Conservation (phyloP, 1,284 basidiomycete species). For the Pseudozyma tsukubaensis region DNA sequence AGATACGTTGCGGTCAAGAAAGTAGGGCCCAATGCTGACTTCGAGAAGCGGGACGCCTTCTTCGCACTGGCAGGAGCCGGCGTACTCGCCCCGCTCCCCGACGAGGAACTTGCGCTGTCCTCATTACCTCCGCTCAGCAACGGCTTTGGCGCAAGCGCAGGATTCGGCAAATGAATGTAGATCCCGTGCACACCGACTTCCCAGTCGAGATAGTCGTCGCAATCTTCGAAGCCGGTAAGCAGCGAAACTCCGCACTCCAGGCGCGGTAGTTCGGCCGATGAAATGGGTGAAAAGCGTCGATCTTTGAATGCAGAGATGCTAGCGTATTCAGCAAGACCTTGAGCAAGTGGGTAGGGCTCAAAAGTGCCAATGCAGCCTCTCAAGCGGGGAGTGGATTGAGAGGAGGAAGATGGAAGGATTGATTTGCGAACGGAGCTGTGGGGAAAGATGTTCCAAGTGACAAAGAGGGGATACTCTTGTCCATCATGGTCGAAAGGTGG, state of each 20-base stretch:
- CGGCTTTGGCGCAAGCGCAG: conserved; percentile 73
- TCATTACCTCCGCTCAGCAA: conserved; percentile 57
- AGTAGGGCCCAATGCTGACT: conserved; percentile 55
- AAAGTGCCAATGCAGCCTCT: conserved; percentile 97
- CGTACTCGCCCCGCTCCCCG: conserved; percentile 70
- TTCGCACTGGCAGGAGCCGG: conserved; percentile 14
- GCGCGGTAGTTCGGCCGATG: conserved; percentile 78
- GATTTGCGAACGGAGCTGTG: conserved; percentile 23
- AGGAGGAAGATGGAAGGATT: conserved; percentile 68
- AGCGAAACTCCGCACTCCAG: conserved; percentile 92
- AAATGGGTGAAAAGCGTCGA: conserved; percentile 75
- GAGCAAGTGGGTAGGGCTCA: conserved; percentile 78
- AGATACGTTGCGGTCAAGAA: conserved; percentile 88
- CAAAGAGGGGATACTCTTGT: conserved; percentile 81
- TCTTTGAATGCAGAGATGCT: conserved; percentile 74
- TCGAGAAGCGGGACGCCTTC: conserved; percentile 14
- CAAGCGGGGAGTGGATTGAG: conserved; percentile 75
- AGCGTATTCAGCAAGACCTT: conserved; percentile 89
- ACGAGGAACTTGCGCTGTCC: conserved; percentile 75
- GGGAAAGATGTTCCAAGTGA: conserved; percentile 87
- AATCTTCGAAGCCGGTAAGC: conserved; percentile 90
- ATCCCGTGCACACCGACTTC: conserved; percentile 91
- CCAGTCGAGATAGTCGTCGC: conserved; percentile 88
- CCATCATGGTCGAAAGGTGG: conserved; percentile 20
- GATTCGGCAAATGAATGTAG: conserved; percentile 85